phyloP scores from a whole-genome alignment of 306 rosid species.

The Medicago ruthenica region DNA sequence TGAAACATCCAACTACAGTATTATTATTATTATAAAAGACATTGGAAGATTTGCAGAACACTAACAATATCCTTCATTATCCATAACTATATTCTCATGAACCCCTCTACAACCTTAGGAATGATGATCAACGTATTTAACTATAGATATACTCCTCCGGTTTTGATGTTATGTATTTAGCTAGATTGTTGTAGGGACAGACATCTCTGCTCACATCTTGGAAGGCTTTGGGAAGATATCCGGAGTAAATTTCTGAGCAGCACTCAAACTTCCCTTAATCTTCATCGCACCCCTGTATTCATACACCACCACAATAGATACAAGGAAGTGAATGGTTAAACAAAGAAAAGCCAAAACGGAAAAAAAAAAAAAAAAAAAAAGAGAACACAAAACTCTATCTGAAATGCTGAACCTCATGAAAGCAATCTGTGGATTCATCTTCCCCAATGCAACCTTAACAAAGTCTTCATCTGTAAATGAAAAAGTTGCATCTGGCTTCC shows the following conservation, averaged over 20 bases:
- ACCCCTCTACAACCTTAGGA: conserved; percentile 31
- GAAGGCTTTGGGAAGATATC: conserved; percentile 95
- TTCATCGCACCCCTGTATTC: conserved; percentile 80
- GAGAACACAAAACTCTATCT: not conserved
- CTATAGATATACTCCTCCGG: conserved; percentile 19
- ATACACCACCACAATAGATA: conserved; percentile 16
- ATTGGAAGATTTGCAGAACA: conserved; percentile 32
- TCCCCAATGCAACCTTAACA: conserved; percentile 82
- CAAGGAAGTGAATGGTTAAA: conserved; percentile 4
- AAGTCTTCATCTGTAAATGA: conserved; percentile 92
- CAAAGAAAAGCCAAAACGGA: conserved; percentile 2
- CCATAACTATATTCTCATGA: conserved; percentile 21
- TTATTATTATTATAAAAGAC: conserved; percentile 15
- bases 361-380: too few relatives aligned
- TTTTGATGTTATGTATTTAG: conserved; percentile 30
- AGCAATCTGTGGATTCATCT: conserved; percentile 92
- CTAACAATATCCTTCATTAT: conserved; percentile 19
- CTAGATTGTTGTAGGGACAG: conserved; percentile 26
- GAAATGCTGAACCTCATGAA: conserved; percentile 72
- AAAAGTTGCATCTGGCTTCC: conserved; percentile 88
- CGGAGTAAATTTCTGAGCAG: conserved; percentile 91
- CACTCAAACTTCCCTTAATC: conserved; percentile 86
- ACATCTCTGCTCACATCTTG: conserved; percentile 68
- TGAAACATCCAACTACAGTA: conserved; percentile 30
- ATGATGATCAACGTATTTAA: conserved; percentile 31